These are phyloP conservation scores for Cystoderma amianthinum DNA, from an alignment of 768 basidiomycete species.

Conservation along the genomic window DNA sequence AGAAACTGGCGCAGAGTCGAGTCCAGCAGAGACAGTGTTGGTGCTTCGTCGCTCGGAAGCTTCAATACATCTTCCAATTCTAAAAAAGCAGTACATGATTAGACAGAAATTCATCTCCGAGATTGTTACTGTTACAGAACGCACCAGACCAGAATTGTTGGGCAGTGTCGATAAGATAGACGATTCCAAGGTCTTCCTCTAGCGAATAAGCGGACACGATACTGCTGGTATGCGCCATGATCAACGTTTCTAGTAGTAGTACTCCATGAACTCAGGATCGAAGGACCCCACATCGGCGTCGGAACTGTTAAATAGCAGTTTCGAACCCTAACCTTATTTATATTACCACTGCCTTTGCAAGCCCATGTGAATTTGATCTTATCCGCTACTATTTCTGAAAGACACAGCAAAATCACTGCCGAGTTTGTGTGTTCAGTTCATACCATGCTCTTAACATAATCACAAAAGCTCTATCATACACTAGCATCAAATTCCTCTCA, in stretches of 20 bases:
- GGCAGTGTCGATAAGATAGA: slow-evolving; percentile 75
- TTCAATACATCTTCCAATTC: slow-evolving; percentile 83
- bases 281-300: too few species aligned
- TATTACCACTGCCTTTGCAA: too few species aligned
- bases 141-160: slow-evolving; percentile 90
- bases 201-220: slow-evolving; percentile 27
- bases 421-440: too few species aligned
- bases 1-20: slow-evolving; percentile 71
- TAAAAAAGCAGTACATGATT: slow-evolving; percentile 21
- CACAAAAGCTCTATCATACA: too few species aligned
- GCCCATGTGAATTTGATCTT: too few species aligned
- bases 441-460: too few species aligned
- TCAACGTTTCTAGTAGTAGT: neutral
- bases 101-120: slow-evolving; percentile 1
- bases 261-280: neutral
- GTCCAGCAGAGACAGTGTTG: slow-evolving; percentile 72
- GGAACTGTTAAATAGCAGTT: too few species aligned
- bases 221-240: slow-evolving; percentile 19
- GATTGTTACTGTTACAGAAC: slow-evolving; percentile 15
- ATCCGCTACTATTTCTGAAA: too few species aligned
- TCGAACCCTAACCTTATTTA: too few species aligned
- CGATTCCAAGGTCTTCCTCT: slow-evolving; percentile 71
- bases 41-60: slow-evolving; percentile 53
- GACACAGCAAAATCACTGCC: too few species aligned
- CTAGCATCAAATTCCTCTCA: too few species aligned